Base-by-base conservation (phyloP, 768 basidiomycete species). In the Boletellus emodensis region DNA sequence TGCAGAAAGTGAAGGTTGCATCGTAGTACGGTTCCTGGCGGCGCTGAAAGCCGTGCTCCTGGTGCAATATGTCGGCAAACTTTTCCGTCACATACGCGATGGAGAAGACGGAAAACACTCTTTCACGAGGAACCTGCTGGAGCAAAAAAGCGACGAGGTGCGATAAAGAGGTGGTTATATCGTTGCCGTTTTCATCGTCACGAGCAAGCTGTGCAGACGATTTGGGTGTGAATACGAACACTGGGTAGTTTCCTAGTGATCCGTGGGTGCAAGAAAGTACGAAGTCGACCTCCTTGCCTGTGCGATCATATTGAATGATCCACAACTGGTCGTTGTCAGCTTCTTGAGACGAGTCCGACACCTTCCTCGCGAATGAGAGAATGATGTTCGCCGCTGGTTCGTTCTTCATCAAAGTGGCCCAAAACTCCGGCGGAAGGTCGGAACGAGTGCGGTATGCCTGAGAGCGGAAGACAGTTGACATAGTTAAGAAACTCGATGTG, bases 61-160 rank as follows among this genome's bases (percentile, higher is more conserved):
- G 40, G n/a, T 18, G 20, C 18, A 63, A 88, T 15, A 71, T 56
- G 2, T 63, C 45, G 3, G 74, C 71, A 53, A 90, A 86, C 3
- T 58, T 55, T 8, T 52, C 36, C 3, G 80, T 67, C 15, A 88
- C 66, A 6, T 60, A 56, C 4, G 79, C 72, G 6, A 75, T 70
- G 2, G 83, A 79, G 55, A 87, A 90, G 9, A 87, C 72, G 1
- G 87, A 86, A 62, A 83, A 90, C 0, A 85, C 71, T 11, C 85
- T 72, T 28, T 67, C 59, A 5, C 51, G 46, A 11, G 68, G 65
- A 17, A 80, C 70, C 3, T 56, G 44, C 0, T 45, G 54, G 9
- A 63, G 55, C 11, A 89, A 67, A 10, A 63, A 68, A 1, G 56
- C 43, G 3, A 75, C 78, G 8, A 87, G 68, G 13, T 61, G 51